Percentiles rank a stretch among this genome's conserved stretches.
These are phyloP conservation scores for Microascus cirrosus DNA, from an alignment of 2,329 filamentous ascomycete genomes.

Conservation along the genomic window DNA sequence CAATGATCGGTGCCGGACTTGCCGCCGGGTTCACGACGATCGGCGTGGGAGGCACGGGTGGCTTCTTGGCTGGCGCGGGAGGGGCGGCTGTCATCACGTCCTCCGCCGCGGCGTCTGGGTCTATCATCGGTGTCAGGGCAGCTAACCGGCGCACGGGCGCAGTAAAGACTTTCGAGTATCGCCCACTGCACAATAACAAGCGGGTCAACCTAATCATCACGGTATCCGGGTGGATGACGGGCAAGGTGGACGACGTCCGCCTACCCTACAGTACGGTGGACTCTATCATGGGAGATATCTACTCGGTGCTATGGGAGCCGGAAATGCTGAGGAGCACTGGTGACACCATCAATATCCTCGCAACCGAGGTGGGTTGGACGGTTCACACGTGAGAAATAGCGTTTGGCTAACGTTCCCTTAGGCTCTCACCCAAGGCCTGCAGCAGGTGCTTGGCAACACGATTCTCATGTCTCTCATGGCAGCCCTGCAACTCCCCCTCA, in stretches of 20 bases:
- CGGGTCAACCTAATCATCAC: slow-evolving; percentile 91
- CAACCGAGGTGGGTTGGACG: slow-evolving; percentile 68
- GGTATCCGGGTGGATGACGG: slow-evolving; percentile 95
- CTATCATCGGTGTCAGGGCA: slow-evolving; percentile 75
- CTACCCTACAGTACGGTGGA: slow-evolving; percentile 94
- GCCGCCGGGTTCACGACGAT: slow-evolving; percentile 94
- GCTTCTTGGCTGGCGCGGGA: slow-evolving; percentile 83
- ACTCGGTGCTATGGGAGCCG: slow-evolving; percentile 94
- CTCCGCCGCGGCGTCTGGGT: slow-evolving; percentile 72
- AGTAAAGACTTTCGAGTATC: slow-evolving; percentile 93
- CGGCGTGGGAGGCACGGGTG: slow-evolving; percentile 76
- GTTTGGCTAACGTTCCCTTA: slow-evolving; percentile 22
- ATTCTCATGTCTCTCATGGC: slow-evolving; percentile 85
- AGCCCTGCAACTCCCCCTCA: slow-evolving; percentile 80
- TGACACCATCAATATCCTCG: slow-evolving; percentile 95
- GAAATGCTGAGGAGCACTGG: slow-evolving; percentile 98
- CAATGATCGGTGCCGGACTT: slow-evolving; percentile 86
- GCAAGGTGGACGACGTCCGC: slow-evolving; percentile 92
- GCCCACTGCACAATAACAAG: slow-evolving; percentile 96
- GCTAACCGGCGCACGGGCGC: slow-evolving; percentile 81
- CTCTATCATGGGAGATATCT: slow-evolving; percentile 95
- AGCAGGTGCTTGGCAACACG: slow-evolving; percentile 87
- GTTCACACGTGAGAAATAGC: not conserved
- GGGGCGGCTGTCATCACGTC: slow-evolving; percentile 93
- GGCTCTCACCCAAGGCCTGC: slow-evolving; percentile 90